These are phyloP conservation scores for Camelina sativa DNA, from an alignment of 345 rosid genomes.

Conservation along the genomic window DNA sequence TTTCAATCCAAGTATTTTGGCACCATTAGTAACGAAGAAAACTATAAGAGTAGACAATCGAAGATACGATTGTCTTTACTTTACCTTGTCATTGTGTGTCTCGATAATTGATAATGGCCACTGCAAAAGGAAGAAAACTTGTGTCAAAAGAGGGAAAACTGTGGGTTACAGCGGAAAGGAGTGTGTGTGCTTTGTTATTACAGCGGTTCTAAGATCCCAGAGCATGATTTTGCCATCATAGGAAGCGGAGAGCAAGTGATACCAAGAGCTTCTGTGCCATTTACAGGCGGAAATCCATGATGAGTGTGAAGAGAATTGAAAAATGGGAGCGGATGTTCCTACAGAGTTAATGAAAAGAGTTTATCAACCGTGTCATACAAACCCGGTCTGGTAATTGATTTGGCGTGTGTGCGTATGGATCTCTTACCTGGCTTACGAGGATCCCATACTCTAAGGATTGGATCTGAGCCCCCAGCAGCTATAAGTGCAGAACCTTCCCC, in stretches of 20 bases:
- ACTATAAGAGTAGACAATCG: neutral
- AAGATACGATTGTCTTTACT: conserved; percentile 38
- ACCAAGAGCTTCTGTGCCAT: conserved; percentile 85
- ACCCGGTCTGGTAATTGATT: conserved; percentile 7
- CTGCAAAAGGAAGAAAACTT: conserved; percentile 53
- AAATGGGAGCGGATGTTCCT: conserved; percentile 92
- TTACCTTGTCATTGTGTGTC: conserved; percentile 85
- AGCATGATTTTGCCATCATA: conserved; percentile 98
- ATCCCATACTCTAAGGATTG: conserved; percentile 94
- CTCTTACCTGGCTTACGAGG: conserved; percentile 92
- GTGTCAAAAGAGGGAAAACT: neutral
- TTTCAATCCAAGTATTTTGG: conserved; percentile 21
- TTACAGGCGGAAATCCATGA: conserved; percentile 97
- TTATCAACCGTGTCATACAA: conserved; percentile 3
- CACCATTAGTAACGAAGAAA: neutral
- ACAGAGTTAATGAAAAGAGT: conserved; percentile 30
- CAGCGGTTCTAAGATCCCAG: conserved; percentile 99
- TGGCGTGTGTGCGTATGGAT: conserved; percentile 11
- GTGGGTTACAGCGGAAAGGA: neutral
- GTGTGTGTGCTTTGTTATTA: conserved; percentile 40
- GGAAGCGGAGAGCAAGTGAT: conserved; percentile 91
- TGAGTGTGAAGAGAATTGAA: conserved; percentile 77
- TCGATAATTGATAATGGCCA: conserved; percentile 88
- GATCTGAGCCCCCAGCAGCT: conserved; percentile 93
- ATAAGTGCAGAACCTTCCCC: conserved; percentile 93